Evolutionary conservation across 2,329 filamentous ascomycete genomes (phyloP).

Genomic region (Penicillium sp.): DNA sequence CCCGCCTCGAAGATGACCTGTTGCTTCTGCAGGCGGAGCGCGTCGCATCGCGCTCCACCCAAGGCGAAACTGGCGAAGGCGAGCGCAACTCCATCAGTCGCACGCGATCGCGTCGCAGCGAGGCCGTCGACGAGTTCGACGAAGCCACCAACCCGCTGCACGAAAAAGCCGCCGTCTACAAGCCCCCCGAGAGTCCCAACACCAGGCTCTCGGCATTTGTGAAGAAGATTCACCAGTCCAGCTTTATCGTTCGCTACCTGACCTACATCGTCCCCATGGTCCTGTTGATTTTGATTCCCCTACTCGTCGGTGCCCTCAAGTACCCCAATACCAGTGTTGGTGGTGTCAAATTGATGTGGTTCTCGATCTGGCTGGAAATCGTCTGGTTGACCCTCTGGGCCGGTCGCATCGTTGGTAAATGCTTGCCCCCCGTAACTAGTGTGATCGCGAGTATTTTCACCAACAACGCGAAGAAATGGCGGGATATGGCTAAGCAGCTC

Average conservation of each 20-base stretch:
- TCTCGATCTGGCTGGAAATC: slow-evolving; percentile 92
- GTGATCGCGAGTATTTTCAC: slow-evolving; percentile 75
- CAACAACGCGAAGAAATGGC: slow-evolving; percentile 91
- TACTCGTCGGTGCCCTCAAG: slow-evolving; percentile 66
- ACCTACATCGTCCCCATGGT: slow-evolving; percentile 71
- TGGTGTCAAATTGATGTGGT: slow-evolving; percentile 82
- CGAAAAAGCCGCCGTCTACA: slow-evolving; percentile 67
- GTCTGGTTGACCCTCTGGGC: slow-evolving; percentile 92
- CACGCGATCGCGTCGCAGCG: slow-evolving; percentile 57
- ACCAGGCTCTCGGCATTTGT: slow-evolving; percentile 67
- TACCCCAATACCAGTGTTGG: slow-evolving; percentile 68
- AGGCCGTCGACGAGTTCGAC: slow-evolving; percentile 69
- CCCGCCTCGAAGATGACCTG: slow-evolving; percentile 68
- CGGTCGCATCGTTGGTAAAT: slow-evolving; percentile 67
- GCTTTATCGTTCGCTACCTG: slow-evolving; percentile 70
- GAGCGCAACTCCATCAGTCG: slow-evolving; percentile 53
- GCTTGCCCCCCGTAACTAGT: slow-evolving; percentile 65
- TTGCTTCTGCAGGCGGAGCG: slow-evolving; percentile 68
- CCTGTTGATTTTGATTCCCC: slow-evolving; percentile 67
- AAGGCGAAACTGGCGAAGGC: slow-evolving; percentile 34
- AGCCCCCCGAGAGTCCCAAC: slow-evolving; percentile 65
- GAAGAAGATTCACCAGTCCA: slow-evolving; percentile 68
- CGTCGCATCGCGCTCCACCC: slow-evolving; percentile 54
- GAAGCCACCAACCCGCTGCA: slow-evolving; percentile 70
- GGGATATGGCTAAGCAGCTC: slow-evolving; percentile 81